phyloP scores from a whole-genome alignment of 1,139 yeast genomes.

The Kodamaea fungicola region DNA sequence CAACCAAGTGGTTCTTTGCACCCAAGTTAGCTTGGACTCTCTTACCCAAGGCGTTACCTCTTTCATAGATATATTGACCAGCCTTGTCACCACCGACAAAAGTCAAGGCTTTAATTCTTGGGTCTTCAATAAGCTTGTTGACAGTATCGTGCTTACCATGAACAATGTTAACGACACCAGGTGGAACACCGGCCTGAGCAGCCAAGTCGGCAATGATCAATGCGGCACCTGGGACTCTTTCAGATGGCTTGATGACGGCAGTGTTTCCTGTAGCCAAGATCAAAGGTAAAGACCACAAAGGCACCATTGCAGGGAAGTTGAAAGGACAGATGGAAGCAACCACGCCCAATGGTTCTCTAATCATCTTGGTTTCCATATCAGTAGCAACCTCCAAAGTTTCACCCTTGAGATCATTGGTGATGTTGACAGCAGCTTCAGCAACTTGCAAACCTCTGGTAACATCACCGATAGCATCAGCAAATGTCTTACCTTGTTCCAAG shows the following conservation, averaged over 20 bases:
- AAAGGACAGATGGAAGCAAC: conserved; percentile 73
- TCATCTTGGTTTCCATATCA: conserved; percentile 79
- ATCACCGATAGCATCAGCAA: conserved; percentile 75
- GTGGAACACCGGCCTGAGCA: conserved; percentile 74
- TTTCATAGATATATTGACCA: conserved; percentile 67
- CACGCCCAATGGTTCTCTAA: conserved; percentile 63
- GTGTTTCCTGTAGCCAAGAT: conserved; percentile 78
- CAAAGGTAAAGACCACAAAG: conserved; percentile 78
- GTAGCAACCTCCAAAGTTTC: conserved; percentile 64
- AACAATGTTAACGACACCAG: conserved; percentile 70
- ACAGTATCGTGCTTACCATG: conserved; percentile 80
- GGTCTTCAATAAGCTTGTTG: conserved; percentile 69
- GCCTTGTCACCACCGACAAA: conserved; percentile 79
- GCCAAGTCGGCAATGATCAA: conserved; percentile 73
- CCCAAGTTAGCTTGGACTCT: conserved; percentile 78
- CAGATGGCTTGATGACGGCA: conserved; percentile 72
- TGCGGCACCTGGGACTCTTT: conserved; percentile 78
- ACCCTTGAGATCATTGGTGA: conserved; percentile 66
- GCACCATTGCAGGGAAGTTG: conserved; percentile 86
- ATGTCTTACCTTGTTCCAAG: conserved; percentile 78
- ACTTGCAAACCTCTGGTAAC: conserved; percentile 80
- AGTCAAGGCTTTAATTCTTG: conserved; percentile 74
- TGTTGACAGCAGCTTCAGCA: conserved; percentile 65
- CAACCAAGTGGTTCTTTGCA: conserved; percentile 74
- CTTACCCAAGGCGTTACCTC: conserved; percentile 68